Evolutionary conservation across 2,329 filamentous ascomycete genomes (phyloP), one percentile per base, ranked within the genome.

Genomic region (Cladosporium sp.): DNA sequence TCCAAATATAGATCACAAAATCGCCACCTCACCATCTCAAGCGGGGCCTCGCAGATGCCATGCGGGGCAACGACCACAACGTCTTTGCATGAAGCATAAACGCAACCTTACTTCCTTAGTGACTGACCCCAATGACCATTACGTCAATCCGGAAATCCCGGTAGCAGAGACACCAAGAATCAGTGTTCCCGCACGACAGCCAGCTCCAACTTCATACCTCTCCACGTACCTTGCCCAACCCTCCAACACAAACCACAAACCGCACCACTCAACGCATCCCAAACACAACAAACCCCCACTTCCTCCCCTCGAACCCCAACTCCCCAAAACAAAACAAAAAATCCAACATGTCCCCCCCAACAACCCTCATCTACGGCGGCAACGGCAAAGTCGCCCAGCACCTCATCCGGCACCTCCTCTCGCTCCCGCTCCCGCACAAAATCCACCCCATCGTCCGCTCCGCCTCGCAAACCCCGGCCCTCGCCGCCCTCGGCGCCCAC

Each of bases 401-500:
- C 55, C 56, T 70, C 10, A 70, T 66, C 32, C 60, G 60, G 18
- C 55, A 63, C 22, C 61, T 69, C 13, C 56, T 60, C 8, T 43
- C 59, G 8, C 51, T 46, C 9, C 50, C 52, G 8, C 52, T 61
- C 48, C 56, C 56, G 52, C 61, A 64, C 43, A 65, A 50, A 9
- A 66, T 70, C 14, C 60, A 68, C 61, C 62, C 58, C 51, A 59
- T 70, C 35, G 69, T 70, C 58, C 61, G 66, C 52, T 63, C 61
- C 50, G 40, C 55, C 10, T 63, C 65, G 18, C 72, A 75, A 57
- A 53, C 57, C 28, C 42, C 65, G 35, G 61, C 63, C n/a, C 65
- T 76, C 46, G 54, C 67, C 44, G 59, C 63, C 32, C 66, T 76
- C 28, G 74, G 73, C 49, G 72, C 69, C 35, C 66, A 64, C 9